Evolutionary conservation across 2,329 filamentous ascomycete species (phyloP).

Genomic region (Fusarium odoratissimum): DNA sequence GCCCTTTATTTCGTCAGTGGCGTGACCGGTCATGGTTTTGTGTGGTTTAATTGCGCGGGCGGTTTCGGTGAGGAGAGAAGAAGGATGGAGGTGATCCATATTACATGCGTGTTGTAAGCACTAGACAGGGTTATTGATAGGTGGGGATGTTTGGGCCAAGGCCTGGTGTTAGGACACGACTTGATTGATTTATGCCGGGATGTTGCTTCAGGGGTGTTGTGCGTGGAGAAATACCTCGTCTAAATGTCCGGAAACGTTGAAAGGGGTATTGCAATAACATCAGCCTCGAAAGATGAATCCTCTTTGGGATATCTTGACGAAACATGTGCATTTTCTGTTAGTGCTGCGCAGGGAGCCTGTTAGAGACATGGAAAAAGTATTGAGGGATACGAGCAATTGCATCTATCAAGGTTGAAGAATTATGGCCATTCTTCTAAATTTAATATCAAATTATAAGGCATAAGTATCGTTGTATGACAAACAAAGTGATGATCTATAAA

Average conservation of each 20-base stretch:
- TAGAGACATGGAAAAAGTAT: too few relatives aligned
- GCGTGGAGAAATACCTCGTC: not conserved
- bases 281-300: not conserved
- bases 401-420: too few relatives aligned
- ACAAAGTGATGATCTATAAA: too few relatives aligned
- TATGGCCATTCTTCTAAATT: too few relatives aligned
- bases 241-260: not conserved
- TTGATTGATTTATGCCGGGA: not conserved
- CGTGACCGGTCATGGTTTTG: not conserved
- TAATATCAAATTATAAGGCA: too few relatives aligned
- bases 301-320: not conserved
- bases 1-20: not conserved
- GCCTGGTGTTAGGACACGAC: not conserved
- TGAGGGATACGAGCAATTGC: too few relatives aligned
- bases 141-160: not conserved
- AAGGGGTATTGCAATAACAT: not conserved
- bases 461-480: too few relatives aligned
- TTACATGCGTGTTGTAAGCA: not conserved
- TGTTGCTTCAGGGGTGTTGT: rapidly evolving
- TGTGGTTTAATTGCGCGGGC: not conserved
- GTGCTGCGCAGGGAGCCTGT: too few relatives aligned
- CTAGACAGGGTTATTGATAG: slow-evolving; percentile 5
- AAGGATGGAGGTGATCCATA: not conserved
- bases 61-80: not conserved
- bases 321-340: not conserved